Conservation (phyloP, 116 monocot species). For the Phalaenopsis hybrid region DNA sequence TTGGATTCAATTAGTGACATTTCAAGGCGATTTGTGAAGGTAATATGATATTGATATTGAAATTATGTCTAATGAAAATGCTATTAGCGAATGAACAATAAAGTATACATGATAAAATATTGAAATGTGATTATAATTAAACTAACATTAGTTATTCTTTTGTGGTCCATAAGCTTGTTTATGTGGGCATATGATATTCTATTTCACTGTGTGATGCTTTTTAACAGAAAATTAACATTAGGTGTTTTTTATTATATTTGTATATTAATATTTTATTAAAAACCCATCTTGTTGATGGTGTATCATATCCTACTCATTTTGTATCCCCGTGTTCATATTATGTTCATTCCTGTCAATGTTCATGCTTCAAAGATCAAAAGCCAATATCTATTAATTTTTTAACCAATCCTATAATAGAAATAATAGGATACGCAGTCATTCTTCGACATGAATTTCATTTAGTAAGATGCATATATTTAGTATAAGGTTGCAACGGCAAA, state of each 20-base stretch:
- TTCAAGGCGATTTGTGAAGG: too few species aligned
- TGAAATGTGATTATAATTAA: not conserved
- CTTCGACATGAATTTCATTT: not conserved
- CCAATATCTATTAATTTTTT: not conserved
- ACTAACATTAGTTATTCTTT: too few species aligned
- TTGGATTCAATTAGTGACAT: too few species aligned
- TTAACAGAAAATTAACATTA: too few species aligned
- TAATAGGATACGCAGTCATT: not conserved
- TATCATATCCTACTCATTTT: not conserved
- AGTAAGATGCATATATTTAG: not conserved
- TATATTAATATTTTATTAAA: too few species aligned
- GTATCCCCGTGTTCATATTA: not conserved
- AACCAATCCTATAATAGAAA: not conserved
- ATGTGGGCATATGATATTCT: too few species aligned
- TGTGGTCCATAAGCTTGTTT: too few species aligned
- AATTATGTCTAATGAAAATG: too few species aligned
- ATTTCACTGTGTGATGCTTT: too few species aligned
- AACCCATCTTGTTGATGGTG: too few species aligned
- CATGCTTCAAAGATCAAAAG: not conserved
- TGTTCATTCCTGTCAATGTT: not conserved
- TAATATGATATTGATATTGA: too few species aligned
- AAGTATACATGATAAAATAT: not conserved
- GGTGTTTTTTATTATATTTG: too few species aligned
- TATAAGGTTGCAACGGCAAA: not conserved
- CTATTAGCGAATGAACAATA: not conserved